Evolutionary conservation across 2,329 filamentous ascomycete genomes (phyloP).

Genomic region (Eutypa lata): DNA sequence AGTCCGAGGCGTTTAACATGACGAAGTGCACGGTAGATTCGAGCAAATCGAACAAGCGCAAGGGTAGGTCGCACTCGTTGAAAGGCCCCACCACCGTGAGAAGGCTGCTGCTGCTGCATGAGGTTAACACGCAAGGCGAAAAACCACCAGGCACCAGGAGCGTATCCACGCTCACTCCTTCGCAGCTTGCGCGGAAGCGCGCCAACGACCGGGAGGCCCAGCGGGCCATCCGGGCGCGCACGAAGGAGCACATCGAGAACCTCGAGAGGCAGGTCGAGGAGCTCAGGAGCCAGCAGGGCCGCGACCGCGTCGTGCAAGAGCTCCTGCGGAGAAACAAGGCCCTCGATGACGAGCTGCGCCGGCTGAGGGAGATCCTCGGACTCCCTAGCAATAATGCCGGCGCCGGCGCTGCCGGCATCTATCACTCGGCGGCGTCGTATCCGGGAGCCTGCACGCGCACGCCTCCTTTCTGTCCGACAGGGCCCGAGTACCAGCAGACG

Average conservation of each 20-base stretch:
- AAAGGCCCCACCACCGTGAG: background rate
- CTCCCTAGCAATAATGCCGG: conserved; percentile 26
- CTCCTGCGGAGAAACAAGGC: conserved; percentile 50
- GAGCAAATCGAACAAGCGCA: conserved; percentile 26
- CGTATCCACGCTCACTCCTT: conserved; percentile 82
- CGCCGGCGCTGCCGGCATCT: conserved; percentile 16
- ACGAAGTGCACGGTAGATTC: conserved; percentile 19
- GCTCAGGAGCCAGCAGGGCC: conserved; percentile 50
- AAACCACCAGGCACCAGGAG: conserved; percentile 58
- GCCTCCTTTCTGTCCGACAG: conserved; percentile 39
- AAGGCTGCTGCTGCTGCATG: background rate
- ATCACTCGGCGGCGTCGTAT: conserved; percentile 25
- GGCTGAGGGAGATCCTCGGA: conserved; percentile 43
- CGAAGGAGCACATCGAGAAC: conserved; percentile 79
- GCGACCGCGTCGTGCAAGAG: conserved; percentile 50
- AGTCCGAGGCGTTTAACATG: conserved; percentile 17
- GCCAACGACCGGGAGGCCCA: conserved; percentile 91
- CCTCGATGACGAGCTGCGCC: conserved; percentile 51
- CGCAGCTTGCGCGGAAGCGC: conserved; percentile 85
- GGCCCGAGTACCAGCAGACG: conserved; percentile 40
- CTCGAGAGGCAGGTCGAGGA: conserved; percentile 74
- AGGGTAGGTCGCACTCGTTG: conserved; percentile 19
- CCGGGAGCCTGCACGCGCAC: conserved; percentile 38
- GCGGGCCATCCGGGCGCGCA: conserved; percentile 80
- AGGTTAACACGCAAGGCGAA: too few relatives aligned